These are phyloP conservation scores for Salix koriyanagi DNA, from an alignment of 345 rosid species.

Conservation along the genomic window DNA sequence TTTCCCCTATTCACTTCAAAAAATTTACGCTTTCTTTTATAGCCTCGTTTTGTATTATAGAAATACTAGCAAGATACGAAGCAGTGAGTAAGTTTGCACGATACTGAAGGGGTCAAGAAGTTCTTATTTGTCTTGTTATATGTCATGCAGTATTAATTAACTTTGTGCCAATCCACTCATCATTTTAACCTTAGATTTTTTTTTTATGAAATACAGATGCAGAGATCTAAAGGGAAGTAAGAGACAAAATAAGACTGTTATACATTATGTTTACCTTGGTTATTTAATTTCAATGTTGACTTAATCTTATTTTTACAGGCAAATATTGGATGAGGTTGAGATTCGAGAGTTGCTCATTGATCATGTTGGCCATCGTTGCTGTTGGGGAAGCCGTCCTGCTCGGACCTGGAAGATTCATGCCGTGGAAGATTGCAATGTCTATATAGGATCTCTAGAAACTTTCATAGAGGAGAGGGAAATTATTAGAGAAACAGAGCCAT, in stretches of 20 bases:
- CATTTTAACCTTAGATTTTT: too few species aligned
- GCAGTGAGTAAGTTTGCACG: too few species aligned
- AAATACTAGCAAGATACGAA: too few species aligned
- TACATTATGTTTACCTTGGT: not conserved
- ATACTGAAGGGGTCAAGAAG: too few species aligned
- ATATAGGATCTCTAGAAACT: constrained; percentile 88
- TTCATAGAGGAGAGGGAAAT: constrained; percentile 85
- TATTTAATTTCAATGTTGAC: not conserved
- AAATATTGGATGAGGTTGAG: constrained; percentile 81
- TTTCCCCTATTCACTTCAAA: not conserved
- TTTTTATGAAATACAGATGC: too few species aligned
- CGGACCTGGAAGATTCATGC: constrained; percentile 88
- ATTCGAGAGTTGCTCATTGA: constrained; percentile 91
- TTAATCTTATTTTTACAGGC: constrained; percentile 39
- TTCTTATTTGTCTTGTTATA: too few species aligned
- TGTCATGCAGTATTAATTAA: too few species aligned
- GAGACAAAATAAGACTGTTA: not conserved
- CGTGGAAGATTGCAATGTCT: constrained; percentile 90
- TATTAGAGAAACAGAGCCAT: constrained; percentile 60
- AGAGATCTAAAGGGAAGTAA: too few species aligned
- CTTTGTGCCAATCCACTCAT: too few species aligned
- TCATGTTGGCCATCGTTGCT: constrained; percentile 87
- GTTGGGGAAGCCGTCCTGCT: constrained; percentile 99
- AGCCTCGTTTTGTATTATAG: too few species aligned
- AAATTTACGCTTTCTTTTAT: too few species aligned